Base-by-base conservation (phyloP, 1,139 yeast species). In the Taphrina deformans region DNA sequence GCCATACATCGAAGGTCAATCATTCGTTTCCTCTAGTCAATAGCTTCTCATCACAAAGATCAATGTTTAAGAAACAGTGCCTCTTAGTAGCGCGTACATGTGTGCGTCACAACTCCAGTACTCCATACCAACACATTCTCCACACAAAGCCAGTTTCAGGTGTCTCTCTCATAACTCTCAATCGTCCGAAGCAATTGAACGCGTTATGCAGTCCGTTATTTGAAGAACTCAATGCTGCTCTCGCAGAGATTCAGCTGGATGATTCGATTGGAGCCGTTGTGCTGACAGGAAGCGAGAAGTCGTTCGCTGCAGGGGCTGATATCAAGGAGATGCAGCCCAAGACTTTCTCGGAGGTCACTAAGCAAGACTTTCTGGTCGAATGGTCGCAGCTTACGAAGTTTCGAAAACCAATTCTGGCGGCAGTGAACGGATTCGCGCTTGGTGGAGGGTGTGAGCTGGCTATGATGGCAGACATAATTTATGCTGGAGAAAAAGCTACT, bases 111-210 rank as follows among this genome's bases (percentile, higher is more conserved):
- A 48, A 59, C 24, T 59, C 63, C 2, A 40, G 55, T 21, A 45
- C 40, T 24, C 40, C 55, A n/a, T 61, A 52, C 23, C 48, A 61
- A 50, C 56, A 61, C 40, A 61, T 61, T 38, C 45, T 61, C 14
- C 33, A 18, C 3, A 35, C 59, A 9, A 14, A 21, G 16, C 65
- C 65, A 23, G 52, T 44, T 10, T 50, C 55, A 9, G 62, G 65
- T 7, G 83, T 81, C 16, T 72, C 78, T 1, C 76, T 76, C 66
- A 83, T 87, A 70, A 83, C 86, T 27, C 75, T 87, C 66, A 85
- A 87, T 76, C 79, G 88, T 53, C 90, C 92, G 41, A 77, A 79
- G 69, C 85, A 84, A 55, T 80, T 87, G 69, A 87, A 87, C 74
- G 89, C 92, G 9, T 79, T 87, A 70, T 82, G 78, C 72, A 80